Evolutionary conservation across 352 stramenopile species (phyloP).

Genomic region (Vaucheria bursata): DNA sequence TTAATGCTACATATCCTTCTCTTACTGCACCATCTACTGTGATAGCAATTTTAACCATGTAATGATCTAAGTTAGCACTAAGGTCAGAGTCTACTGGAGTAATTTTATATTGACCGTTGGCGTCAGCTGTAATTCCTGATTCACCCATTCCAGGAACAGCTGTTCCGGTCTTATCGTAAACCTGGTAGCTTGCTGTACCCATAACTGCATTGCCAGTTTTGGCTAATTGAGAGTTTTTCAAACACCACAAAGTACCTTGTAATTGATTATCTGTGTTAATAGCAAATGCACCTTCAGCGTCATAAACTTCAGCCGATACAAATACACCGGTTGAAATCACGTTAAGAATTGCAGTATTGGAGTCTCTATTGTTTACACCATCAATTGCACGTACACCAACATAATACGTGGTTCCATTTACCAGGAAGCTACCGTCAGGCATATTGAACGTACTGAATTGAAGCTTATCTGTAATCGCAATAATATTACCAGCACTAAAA

Average conservation of each 20-base stretch:
- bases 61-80: neutral
- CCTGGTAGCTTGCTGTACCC: neutral
- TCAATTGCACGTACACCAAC: neutral
- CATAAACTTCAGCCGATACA: neutral
- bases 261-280: neutral
- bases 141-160: neutral
- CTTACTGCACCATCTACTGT: slow-evolving; percentile 2
- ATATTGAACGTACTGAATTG: slow-evolving; percentile 2
- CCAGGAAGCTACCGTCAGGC: neutral
- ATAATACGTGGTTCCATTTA: neutral
- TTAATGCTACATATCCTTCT: slow-evolving; percentile 4
- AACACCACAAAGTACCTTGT: neutral
- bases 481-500: slow-evolving; percentile 2
- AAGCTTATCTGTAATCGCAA: slow-evolving; percentile 6
- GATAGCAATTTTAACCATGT: neutral
- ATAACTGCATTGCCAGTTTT: slow-evolving; percentile 5
- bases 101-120: slow-evolving; percentile 3
- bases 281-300: neutral
- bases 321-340: slow-evolving; percentile 1
- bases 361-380: slow-evolving; percentile 5
- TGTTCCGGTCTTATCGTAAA: neutral
- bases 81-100: neutral
- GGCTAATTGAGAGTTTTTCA: neutral
- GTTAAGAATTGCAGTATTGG: neutral
- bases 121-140: neutral